phyloP scores from a whole-genome alignment of 495 filamentous ascomycete species.

The Neurospora africana region DNA sequence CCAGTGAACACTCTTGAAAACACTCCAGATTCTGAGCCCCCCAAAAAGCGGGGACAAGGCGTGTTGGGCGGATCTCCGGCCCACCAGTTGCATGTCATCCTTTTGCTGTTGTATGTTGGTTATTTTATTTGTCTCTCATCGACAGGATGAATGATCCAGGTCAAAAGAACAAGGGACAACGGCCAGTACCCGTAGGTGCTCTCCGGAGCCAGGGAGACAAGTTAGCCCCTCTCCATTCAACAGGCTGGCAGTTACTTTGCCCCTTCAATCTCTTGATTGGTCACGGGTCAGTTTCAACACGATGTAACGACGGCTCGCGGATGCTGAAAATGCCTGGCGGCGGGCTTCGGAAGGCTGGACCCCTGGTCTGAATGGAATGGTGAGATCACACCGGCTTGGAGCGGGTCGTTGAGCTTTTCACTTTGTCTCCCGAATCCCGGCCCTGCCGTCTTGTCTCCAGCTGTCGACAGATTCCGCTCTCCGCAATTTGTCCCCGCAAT shows the following conservation, averaged over 20 bases:
- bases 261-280: neutral
- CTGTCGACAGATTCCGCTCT: neutral
- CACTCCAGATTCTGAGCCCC: neutral
- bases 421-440: neutral
- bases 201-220: neutral
- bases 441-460: neutral
- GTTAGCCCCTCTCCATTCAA: neutral
- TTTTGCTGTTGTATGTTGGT: neutral
- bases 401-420: neutral
- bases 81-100: neutral
- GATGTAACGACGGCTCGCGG: neutral
- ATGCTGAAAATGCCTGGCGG: neutral
- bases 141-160: neutral
- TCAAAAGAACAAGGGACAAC: neutral
- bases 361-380: neutral
- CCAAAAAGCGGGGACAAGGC: neutral
- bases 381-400: neutral
- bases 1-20: neutral
- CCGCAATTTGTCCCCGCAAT: neutral
- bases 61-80: neutral
- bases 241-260: neutral
- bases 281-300: neutral
- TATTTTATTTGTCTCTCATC: neutral
- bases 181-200: neutral
- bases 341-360: neutral